Evolutionary conservation across 139 green algal species (phyloP), one percentile per base, ranked within the genome.

Genomic region (Haematococcus sp.): DNA sequence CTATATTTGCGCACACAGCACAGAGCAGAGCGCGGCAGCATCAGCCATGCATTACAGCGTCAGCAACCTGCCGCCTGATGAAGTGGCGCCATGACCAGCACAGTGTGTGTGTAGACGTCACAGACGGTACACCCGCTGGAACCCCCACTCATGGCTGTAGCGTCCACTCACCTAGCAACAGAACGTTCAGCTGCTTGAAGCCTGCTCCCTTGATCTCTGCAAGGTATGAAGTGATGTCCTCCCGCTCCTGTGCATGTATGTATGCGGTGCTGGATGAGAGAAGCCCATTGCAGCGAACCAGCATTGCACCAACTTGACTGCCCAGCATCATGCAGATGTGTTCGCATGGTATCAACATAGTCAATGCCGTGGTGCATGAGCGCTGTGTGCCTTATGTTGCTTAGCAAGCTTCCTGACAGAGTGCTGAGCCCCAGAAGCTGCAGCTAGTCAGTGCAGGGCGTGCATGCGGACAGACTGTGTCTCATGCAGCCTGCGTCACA

Each of bases 141-240:
- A 9, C 9, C 28, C 25, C 25, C n/a, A n/a, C 7, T 35, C 7
- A 4, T 9, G 27, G 31, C 16, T 13, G 33, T 4, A 4, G 28
- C 30, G 22, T 27, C 22, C n/a, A 35, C 54, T 0, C n/a, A 72
- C 84, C 84, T 54, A 89, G 77, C 27, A 89, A 71, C 69, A 89
- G 65, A 4, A 89, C 25, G 1, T 81, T 89, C 9, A 89, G 75
- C 75, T 85, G 78, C 73, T 80, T 83, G 28, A 73, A 51, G 5
- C 78, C 78, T 11, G 69, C 72, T 0, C 40, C 71, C 20, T 51
- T 51, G n/a, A 85, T 17, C 51, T 85, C 80, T 2, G 66, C 35
- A 0, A 89, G 58, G 1, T 81, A 28, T 20, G 75, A 64, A 0
- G 84, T 19, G 0, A 89, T 15, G 2, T 81, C 79, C 1, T 59